Evolutionary conservation across 148 eudicot species (phyloP).

Genomic region (Vaccinium macrocarpon): DNA sequence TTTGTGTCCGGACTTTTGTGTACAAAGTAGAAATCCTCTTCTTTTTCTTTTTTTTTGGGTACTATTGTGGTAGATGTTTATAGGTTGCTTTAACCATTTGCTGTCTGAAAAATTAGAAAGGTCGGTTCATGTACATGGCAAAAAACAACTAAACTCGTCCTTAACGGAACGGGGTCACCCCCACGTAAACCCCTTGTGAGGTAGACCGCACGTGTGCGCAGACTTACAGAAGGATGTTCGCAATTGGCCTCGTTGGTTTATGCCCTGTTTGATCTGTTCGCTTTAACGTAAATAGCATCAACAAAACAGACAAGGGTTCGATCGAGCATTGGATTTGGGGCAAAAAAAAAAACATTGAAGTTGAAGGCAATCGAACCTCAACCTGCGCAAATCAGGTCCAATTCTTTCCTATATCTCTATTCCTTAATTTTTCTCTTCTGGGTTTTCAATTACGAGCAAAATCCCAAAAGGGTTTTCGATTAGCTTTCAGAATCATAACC

Average conservation of each 20-base stretch:
- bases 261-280: conserved; percentile 5
- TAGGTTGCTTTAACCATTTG: no score
- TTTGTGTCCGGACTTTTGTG: no score
- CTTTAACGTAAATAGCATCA: not conserved
- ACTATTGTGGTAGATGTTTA: no score
- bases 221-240: not conserved
- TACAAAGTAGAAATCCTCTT: no score
- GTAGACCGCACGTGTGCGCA: conserved; percentile 4
- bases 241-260: not conserved
- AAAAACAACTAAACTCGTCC: not conserved
- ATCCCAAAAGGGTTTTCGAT: conserved; percentile 2
- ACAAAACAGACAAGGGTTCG: not conserved
- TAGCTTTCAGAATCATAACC: not conserved
- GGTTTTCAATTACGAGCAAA: not conserved
- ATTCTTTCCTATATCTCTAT: not conserved
- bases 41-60: no score
- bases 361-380: not conserved
- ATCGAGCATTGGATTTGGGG: not conserved
- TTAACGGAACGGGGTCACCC: not conserved
- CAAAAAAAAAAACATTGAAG: not conserved
- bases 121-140: not conserved
- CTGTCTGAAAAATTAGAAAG: no score
- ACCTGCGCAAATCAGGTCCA: conserved; percentile 15
- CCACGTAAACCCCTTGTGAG: not conserved
- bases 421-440: not conserved